A percentile compares a stretch with the other conserved stretches of the same genome.
Conservation (phyloP, 1,139 yeast genomes). For the Saccharomyces hybrid region DNA sequence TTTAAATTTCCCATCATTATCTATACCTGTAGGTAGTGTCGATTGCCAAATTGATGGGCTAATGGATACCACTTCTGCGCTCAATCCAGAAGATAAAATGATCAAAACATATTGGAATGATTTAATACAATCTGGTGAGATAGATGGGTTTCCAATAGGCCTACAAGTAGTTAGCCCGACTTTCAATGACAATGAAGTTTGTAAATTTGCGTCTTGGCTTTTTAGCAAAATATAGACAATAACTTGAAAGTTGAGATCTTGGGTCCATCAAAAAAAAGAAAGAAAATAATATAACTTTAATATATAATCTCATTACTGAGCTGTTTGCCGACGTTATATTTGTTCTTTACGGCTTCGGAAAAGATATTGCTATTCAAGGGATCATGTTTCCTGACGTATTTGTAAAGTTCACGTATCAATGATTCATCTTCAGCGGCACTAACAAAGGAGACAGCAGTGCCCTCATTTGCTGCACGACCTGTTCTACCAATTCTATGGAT, state of each 20-base stretch:
- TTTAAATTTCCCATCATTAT: conserved; percentile 45
- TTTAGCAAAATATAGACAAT: conserved; percentile 1
- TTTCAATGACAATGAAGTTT: conserved; percentile 42
- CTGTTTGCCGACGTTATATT: conserved; percentile 14
- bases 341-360: conserved; percentile 11
- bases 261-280: background rate
- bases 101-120: conserved; percentile 25
- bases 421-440: conserved; percentile 51
- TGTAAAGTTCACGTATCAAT: conserved; percentile 42
- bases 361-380: conserved; percentile 17
- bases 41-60: conserved; percentile 35
- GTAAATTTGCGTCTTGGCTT: conserved; percentile 30
- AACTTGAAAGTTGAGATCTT: background rate
- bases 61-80: conserved; percentile 28
- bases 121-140: conserved; percentile 35
- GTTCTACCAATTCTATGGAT: conserved; percentile 94
- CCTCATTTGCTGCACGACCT: conserved; percentile 84
- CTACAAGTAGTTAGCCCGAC: conserved; percentile 41
- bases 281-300: conserved; percentile 5
- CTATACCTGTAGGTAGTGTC: conserved; percentile 47
- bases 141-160: conserved; percentile 42
- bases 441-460: conserved; percentile 67
- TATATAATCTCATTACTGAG: conserved; percentile 14
- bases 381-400: conserved; percentile 18
- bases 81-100: conserved; percentile 25